Base-by-base conservation (phyloP, 176 grass and related monocot species). In the Musa schizocarpa region DNA sequence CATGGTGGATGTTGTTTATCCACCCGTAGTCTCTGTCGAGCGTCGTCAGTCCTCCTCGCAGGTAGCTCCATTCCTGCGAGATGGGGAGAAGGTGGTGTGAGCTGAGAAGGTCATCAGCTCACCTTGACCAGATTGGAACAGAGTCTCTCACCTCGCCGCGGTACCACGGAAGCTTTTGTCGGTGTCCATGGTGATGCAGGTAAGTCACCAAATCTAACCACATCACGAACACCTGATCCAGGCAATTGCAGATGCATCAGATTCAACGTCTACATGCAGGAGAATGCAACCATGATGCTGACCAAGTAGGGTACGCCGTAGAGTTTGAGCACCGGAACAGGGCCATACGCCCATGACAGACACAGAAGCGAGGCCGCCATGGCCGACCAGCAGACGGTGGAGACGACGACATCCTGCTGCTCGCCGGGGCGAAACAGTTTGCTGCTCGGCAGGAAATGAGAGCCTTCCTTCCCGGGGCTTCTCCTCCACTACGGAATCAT, bases 1-100 rank as follows among this genome's bases (percentile, higher is more conserved):
- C 85, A 52, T 97, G 94, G 82, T 97, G 94, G 71, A 97, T 90
- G 17, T 68, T 93, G 79, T 90, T 97, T 81, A 97, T 93, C 94
- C 90, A 97, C 9, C 94, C 94, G 10, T 97, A 97, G 80, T 97
- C 94, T 19, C 87, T 25, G 79, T 97, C 94, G 13, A 97, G 50
- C 0, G 94, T 97, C 1, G 94, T 97, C 53, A 97, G 80, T 1
- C 79, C 94, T 8, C 94, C 94, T 13, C 94, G 84, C 4, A 93
- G 88, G 53, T 97, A 97, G 88, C 84, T 97, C 94, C 94, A 93
- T 78, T 97, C 94, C 90, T 95, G 48, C 2, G 7, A 68, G 11
- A 24, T 11, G 8, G 3, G 7, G 20, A 11, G 11, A 68, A 68
- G 7, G 12, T 27, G 8, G 3, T 43, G 20, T 8, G 25, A 26